phyloP scores from a whole-genome alignment of 192 early-diverging fungal species.

The Umbelopsis ramanniana region DNA sequence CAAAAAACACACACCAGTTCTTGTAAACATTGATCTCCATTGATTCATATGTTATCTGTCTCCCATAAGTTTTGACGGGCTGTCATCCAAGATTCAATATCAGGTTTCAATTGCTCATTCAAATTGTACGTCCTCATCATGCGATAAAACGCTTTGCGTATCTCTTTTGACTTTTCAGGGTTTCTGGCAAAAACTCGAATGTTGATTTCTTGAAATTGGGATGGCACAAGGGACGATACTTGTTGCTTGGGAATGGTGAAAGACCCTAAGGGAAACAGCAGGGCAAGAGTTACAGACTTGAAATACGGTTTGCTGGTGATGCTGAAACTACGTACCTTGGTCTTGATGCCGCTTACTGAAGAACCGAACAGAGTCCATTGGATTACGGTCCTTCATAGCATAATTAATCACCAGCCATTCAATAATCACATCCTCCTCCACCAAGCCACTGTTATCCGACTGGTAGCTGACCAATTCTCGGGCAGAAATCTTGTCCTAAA shows the following conservation, averaged over 20 bases:
- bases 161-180: constrained; percentile 51
- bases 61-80: constrained; percentile 5
- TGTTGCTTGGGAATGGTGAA: constrained; percentile 69
- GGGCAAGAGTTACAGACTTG: neutral
- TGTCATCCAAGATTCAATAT: neutral
- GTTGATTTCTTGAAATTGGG: constrained; percentile 68
- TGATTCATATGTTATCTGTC: neutral
- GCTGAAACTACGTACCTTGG: neutral
- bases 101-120: neutral
- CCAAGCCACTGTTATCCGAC: constrained; percentile 44
- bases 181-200: constrained; percentile 70
- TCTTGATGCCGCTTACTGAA: constrained; percentile 57
- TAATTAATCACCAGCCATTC: constrained; percentile 72
- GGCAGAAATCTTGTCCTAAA: constrained; percentile 50
- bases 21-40: neutral
- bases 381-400: constrained; percentile 79
- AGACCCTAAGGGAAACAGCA: constrained; percentile 35
- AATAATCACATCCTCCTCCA: constrained; percentile 70
- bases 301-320: neutral
- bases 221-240: constrained; percentile 73
- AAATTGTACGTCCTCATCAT: constrained; percentile 21
- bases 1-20: no score
- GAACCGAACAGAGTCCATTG: constrained; percentile 77
- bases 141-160: constrained; percentile 41
- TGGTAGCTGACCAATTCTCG: constrained; percentile 67